phyloP scores from a whole-genome alignment of 2,329 filamentous ascomycete genomes.

The Lasiodiplodia citricola region DNA sequence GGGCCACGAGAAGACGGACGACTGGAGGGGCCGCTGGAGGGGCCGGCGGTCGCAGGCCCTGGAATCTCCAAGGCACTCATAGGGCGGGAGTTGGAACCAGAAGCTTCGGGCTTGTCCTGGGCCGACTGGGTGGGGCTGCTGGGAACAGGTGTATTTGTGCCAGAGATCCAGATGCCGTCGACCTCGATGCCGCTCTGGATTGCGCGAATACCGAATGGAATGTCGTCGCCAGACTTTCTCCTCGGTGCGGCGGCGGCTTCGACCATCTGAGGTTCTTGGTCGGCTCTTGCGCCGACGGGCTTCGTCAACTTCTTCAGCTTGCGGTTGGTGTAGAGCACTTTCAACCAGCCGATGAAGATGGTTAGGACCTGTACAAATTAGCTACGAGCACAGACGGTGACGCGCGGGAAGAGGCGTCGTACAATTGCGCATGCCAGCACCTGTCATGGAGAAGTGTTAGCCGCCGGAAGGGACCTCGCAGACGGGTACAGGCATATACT shows the following conservation, averaged over 20 bases:
- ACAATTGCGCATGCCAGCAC: constrained; percentile 74
- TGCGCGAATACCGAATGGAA: constrained; percentile 86
- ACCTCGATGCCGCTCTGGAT: constrained; percentile 83
- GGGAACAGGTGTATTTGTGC: constrained; percentile 49
- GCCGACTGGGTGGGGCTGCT: constrained; percentile 38
- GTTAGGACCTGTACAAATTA: constrained; percentile 60
- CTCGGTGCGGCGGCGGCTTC: constrained; percentile 53
- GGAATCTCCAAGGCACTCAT: constrained; percentile 16
- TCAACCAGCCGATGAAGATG: constrained; percentile 69
- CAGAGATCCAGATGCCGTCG: constrained; percentile 72
- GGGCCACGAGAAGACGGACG: constrained; percentile 39
- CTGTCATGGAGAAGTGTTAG: constrained; percentile 53
- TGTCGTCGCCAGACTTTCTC: constrained; percentile 59
- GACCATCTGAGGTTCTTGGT: constrained; percentile 64
- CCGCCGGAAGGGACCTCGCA: constrained; percentile 24
- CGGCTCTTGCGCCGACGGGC: constrained; percentile 42
- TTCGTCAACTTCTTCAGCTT: constrained; percentile 50
- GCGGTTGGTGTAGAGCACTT: constrained; percentile 59
- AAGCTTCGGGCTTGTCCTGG: constrained; percentile 8
- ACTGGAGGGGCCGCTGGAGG: constrained; percentile 40
- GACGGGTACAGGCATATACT: constrained; percentile 44
- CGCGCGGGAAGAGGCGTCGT: constrained; percentile 32
- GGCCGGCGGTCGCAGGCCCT: constrained; percentile 24
- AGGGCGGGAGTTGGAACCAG: constrained; percentile 9
- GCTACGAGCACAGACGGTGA: constrained; percentile 28